Evolutionary conservation across 352 stramenopile species (phyloP), one percentile per base, ranked within the genome.

Genomic region (Paralagenidium karlingii): DNA sequence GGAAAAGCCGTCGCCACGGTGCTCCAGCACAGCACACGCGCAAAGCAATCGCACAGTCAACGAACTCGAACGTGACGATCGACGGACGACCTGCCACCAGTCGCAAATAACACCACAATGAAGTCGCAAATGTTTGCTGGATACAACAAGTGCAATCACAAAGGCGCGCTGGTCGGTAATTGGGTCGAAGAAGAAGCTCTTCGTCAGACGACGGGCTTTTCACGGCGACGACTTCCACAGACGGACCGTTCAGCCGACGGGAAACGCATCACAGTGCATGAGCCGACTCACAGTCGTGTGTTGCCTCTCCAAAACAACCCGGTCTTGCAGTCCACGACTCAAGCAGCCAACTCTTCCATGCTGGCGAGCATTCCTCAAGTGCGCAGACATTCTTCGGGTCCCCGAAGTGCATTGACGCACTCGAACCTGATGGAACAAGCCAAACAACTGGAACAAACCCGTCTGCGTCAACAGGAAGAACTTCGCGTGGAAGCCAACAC

Each of bases 91-190:
- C n/a, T n/a, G n/a, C n/a, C n/a, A n/a, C n/a, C n/a, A n/a, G n/a
- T n/a, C n/a, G n/a, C n/a, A n/a, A n/a, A n/a, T n/a, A n/a, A n/a
- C n/a, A n/a, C n/a, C n/a, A n/a, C n/a, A n/a, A n/a, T n/a, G n/a
- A n/a, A n/a, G n/a, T n/a, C n/a, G n/a, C n/a, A n/a, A n/a, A n/a
- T n/a, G n/a, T n/a, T n/a, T 34, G 45, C 62, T 4, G 51, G 51
- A 21, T 88, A 88, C 63, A 90, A 90, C 66, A 83, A 84, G 49
- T 84, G 71, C 52, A 86, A 91, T 46, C 56, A 49, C 36, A 80
- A 83, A 34, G 68, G 63, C 11, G 63, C 71, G 32, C 58, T 91
- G 15, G 60, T 87, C 16, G 77, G 77, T 16, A 91, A 91, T 47
- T 91, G 77, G 77, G 70, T 91, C 34, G 74, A 91, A 25, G 77